Evolutionary conservation across 2,329 filamentous ascomycete genomes (phyloP), one percentile per base, ranked within the genome.

Genomic region (Sphaerulina populicola): DNA sequence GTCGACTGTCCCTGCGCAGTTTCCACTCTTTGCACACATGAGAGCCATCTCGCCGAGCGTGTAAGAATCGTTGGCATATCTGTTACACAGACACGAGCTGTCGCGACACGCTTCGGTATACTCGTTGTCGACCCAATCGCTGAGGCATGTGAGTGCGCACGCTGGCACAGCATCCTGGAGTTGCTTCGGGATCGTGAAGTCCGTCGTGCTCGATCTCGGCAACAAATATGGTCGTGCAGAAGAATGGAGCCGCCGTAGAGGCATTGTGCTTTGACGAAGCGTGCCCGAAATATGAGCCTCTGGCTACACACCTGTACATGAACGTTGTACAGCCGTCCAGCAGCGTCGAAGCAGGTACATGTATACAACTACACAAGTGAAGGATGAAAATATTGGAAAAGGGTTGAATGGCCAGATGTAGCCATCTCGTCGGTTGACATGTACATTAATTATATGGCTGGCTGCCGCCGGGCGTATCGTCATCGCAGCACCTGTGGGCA

Each of bases 11-110:
- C 14, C 29, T 23, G 37, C 46, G 31, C 46, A 49, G 38, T 41
- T 31, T 15, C 30, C 29, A 53, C 48, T 27, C 30, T 36, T 29
- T 44, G 30, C 33, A 44, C 63, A 66, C 27, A 61, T 42, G 43
- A 63, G 55, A 1, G 61, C 65, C 5, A 66, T 51, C 50, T 69
- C 66, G 23, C 66, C 66, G 8, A 69, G 52, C 14, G 46, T 23
- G 31, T 42, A 49, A 15, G 30, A 12, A n/a, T 23, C 38, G 21
- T 27, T 36, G 2, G 46, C 42, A n/a, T 29, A 37, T 12, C 10
- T 14, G 27, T n/a, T 15, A 23, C 46, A 49, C 29, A 49, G 41
- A 38, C 46, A 49, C 9, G 31, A 15, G 30, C 27, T 39, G n/a
- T 15, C 39, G 12, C 29, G 29, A 43, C 46, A 49, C 11, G 6